Conservation (phyloP, 176 grass and related monocot genomes). For the Elymus sibiricus region DNA sequence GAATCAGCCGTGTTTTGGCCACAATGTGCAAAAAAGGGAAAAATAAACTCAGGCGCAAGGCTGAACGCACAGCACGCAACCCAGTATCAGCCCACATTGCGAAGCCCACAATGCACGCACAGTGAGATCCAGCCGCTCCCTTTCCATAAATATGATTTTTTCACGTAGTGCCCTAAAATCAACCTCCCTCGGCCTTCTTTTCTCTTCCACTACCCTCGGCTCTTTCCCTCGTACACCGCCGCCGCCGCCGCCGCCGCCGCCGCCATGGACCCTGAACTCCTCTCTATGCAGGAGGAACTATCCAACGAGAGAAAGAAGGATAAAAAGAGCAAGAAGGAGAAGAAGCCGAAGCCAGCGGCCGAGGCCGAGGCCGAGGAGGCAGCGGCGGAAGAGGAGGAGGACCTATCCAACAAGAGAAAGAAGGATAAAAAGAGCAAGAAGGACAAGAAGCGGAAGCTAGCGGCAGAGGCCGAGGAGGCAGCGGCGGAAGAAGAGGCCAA, state of each 20-base stretch:
- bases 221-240: not conserved
- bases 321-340: constrained; percentile 50
- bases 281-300: constrained; percentile 21
- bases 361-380: constrained; percentile 10
- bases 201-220: not conserved
- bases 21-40: too few relatives aligned
- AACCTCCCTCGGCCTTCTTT: not conserved
- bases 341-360: constrained; percentile 47
- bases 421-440: constrained; percentile 51
- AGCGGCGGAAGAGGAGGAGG: not conserved
- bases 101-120: too few relatives aligned
- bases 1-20: too few relatives aligned
- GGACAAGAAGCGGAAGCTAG: constrained; percentile 54
- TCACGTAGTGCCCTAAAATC: not conserved
- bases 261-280: constrained; percentile 31
- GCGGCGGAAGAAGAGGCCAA: constrained; percentile 12
- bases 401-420: constrained; percentile 18
- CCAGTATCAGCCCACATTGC: too few relatives aligned
- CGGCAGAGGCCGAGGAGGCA: constrained; percentile 11
- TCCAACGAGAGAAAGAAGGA: constrained; percentile 28
- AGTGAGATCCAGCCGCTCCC: too few relatives aligned
- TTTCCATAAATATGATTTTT: too few relatives aligned
- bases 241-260: not conserved
- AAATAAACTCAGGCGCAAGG: too few relatives aligned
- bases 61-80: too few relatives aligned